phyloP scores from a whole-genome alignment of 1,284 basidiomycete genomes.

The Hemileia vastatrix region DNA sequence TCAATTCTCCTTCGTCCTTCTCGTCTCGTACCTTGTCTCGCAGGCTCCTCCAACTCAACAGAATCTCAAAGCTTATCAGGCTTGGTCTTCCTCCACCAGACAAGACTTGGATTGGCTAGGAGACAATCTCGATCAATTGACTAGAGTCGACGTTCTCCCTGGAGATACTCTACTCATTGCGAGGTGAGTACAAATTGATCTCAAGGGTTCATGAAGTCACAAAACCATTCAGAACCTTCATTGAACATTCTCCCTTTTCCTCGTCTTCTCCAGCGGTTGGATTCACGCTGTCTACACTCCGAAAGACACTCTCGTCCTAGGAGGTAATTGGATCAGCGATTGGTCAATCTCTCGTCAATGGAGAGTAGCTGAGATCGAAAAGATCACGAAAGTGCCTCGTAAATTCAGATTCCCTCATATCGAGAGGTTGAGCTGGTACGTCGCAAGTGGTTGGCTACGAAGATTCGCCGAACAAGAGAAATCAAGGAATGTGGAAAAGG shows the following conservation, averaged over 20 bases:
- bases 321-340: no score
- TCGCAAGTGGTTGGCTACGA: conserved; percentile 30
- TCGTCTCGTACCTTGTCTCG: background rate
- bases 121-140: conserved; percentile 30
- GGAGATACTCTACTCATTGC: conserved; percentile 38
- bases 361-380: conserved; percentile 36
- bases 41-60: conserved; percentile 30
- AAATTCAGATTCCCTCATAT: conserved; percentile 38
- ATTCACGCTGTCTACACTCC: conserved; percentile 37
- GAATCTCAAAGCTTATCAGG: conserved; percentile 35
- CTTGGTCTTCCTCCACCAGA: conserved; percentile 34
- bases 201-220: background rate
- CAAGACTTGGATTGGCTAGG: conserved; percentile 38
- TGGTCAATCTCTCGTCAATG: conserved; percentile 32
- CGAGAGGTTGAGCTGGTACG: conserved; percentile 34
- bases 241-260: background rate
- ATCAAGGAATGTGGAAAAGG: background rate
- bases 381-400: conserved; percentile 34
- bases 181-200: no score
- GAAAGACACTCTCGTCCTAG: conserved; percentile 34
- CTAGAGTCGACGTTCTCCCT: conserved; percentile 30
- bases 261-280: conserved; percentile 27
- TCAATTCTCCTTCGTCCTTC: background rate
- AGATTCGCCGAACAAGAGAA: conserved; percentile 17
- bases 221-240: background rate